Evolutionary conservation across 148 eudicot species (phyloP).

Genomic region (Bassia scoparia): DNA sequence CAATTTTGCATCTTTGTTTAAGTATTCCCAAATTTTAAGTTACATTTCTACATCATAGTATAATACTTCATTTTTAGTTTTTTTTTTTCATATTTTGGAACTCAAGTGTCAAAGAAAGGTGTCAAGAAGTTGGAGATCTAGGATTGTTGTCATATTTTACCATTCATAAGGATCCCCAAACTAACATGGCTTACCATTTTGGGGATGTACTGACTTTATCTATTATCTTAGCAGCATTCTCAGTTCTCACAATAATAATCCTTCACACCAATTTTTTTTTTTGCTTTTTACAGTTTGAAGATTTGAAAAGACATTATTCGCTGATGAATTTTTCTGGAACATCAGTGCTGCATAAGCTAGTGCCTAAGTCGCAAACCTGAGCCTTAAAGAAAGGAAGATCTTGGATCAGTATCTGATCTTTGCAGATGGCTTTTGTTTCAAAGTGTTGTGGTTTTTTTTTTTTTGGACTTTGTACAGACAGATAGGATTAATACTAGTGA

Average conservation of each 20-base stretch:
- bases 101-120: too few species aligned
- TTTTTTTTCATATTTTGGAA: too few species aligned
- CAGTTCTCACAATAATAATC: background rate
- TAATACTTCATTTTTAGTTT: too few species aligned
- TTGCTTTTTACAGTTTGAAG: conserved; percentile 44
- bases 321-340: conserved; percentile 79
- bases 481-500: background rate
- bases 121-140: too few species aligned
- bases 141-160: too few species aligned
- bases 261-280: background rate
- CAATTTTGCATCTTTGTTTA: too few species aligned
- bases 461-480: conserved; percentile 17
- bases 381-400: background rate
- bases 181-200: too few species aligned
- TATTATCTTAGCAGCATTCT: background rate
- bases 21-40: too few species aligned
- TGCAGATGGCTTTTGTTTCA: background rate
- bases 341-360: conserved; percentile 51
- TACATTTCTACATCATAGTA: too few species aligned
- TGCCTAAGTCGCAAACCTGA: conserved; percentile 23
- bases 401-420: background rate
- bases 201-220: background rate
- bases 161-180: too few species aligned
- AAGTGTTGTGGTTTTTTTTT: conserved; percentile 3
- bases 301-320: conserved; percentile 32